Percentiles rank a stretch among this genome's conserved stretches.
Evolutionary conservation across 2,329 filamentous ascomycete genomes (phyloP).

Genomic region (Penicillium freii): DNA sequence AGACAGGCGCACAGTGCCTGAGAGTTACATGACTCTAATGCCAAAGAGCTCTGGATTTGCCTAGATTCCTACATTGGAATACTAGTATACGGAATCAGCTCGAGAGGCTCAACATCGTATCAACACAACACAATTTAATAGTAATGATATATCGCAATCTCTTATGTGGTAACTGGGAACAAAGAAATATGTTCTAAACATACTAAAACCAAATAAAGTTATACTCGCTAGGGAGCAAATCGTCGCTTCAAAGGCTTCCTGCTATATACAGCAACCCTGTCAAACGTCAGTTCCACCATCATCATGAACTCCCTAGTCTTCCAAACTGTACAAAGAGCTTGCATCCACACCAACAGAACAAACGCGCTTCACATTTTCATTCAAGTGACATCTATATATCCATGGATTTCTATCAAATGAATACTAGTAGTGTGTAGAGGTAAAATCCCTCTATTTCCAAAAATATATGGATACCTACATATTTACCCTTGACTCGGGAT

Average conservation of each 20-base stretch:
- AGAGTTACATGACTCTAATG: neutral
- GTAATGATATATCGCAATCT: neutral
- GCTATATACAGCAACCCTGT: slow-evolving; percentile 2
- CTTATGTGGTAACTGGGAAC: neutral
- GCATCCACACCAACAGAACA: no score
- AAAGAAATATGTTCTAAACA: neutral
- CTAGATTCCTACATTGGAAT: neutral
- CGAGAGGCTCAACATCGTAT: neutral
- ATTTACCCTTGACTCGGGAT: no score
- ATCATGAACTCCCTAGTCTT: no score
- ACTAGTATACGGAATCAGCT: neutral
- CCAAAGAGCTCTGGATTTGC: neutral
- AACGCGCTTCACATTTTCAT: no score
- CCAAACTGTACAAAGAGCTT: no score
- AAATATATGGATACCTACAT: no score
- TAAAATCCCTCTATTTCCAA: no score
- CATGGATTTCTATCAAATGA: no score
- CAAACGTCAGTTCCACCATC: no score
- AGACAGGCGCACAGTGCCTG: neutral
- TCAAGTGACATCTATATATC: no score
- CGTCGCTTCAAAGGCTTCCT: neutral
- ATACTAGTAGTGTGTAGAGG: no score
- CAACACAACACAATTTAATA: neutral
- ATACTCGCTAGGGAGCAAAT: neutral
- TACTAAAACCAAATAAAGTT: no score